Conservation (phyloP, 306 rosid species). For the Medicago lupulina region DNA sequence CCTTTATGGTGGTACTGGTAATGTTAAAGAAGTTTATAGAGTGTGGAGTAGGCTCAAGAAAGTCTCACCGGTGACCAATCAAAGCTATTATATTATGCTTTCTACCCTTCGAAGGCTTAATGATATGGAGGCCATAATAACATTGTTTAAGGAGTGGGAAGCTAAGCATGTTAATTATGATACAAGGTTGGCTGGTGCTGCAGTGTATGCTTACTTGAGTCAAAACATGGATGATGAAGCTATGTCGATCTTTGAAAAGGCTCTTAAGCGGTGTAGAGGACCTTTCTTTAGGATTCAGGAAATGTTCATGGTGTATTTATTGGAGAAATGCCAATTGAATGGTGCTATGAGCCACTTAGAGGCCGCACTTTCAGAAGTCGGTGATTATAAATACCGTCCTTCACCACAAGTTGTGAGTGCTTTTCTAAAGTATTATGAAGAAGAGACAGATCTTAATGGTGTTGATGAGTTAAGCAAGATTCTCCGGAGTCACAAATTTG, state of each 20-base stretch:
- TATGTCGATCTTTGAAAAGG: slow-evolving; percentile 52
- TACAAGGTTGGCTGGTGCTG: slow-evolving; percentile 54
- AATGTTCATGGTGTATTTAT: slow-evolving; percentile 60
- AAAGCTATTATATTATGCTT: slow-evolving; percentile 74
- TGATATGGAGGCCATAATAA: slow-evolving; percentile 60
- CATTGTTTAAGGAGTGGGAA: slow-evolving; percentile 76
- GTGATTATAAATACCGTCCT: slow-evolving; percentile 55
- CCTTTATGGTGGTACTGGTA: slow-evolving; percentile 71
- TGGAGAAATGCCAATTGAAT: slow-evolving; percentile 53
- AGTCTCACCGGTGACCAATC: slow-evolving; percentile 53
- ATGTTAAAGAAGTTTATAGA: slow-evolving; percentile 64
- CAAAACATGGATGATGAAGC: slow-evolving; percentile 71
- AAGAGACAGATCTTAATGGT: slow-evolving; percentile 60
- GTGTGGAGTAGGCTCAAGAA: slow-evolving; percentile 67
- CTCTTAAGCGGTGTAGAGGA: slow-evolving; percentile 53
- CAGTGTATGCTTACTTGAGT: slow-evolving; percentile 61
- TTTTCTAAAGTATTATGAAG: slow-evolving; percentile 68
- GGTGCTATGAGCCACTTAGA: slow-evolving; percentile 64
- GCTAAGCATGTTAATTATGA: slow-evolving; percentile 59
- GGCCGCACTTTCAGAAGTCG: slow-evolving; percentile 54
- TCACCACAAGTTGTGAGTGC: slow-evolving; percentile 48
- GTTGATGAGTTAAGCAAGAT: slow-evolving; percentile 67
- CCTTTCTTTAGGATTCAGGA: slow-evolving; percentile 65
- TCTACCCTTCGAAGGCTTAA: slow-evolving; percentile 65
- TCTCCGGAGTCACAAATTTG: slow-evolving; percentile 58